Percentiles rank a stretch among this genome's conserved stretches.
These are phyloP conservation scores for Russula griseocarnosa DNA, from an alignment of 768 basidiomycete genomes.

Conservation along the genomic window DNA sequence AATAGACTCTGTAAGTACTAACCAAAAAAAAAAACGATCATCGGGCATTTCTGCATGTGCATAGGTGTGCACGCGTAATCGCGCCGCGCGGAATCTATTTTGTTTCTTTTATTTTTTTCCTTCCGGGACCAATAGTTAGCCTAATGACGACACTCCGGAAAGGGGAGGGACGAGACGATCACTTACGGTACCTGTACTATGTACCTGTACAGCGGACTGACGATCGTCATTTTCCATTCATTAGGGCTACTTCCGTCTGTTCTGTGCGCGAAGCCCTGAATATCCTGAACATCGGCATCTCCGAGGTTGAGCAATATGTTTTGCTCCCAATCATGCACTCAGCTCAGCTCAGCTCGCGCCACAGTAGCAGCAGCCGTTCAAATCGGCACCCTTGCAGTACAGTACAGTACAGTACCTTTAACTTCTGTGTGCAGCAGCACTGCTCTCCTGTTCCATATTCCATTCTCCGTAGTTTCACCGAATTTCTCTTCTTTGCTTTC, in stretches of 20 bases:
- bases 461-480: conserved; percentile 13
- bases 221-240: not conserved
- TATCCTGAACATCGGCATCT: not conserved
- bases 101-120: not conserved
- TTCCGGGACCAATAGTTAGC: not conserved
- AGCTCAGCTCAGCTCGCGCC: not conserved
- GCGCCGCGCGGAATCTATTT: not conserved
- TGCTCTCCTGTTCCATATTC: too few species aligned
- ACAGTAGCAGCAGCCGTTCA: too few species aligned
- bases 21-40: not conserved
- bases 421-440: too few species aligned
- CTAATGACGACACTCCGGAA: not conserved
- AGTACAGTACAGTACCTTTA: too few species aligned
- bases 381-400: too few species aligned
- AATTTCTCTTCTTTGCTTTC: not conserved
- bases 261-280: not conserved
- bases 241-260: not conserved
- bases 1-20: not conserved
- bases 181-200: too few species aligned
- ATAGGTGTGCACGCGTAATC: not conserved
- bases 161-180: too few species aligned
- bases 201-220: too few species aligned
- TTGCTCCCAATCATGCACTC: not conserved
- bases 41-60: not conserved
- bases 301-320: not conserved